Conservation (phyloP, 805 yeast genomes). For the Starmerella khaoyaiensis region DNA sequence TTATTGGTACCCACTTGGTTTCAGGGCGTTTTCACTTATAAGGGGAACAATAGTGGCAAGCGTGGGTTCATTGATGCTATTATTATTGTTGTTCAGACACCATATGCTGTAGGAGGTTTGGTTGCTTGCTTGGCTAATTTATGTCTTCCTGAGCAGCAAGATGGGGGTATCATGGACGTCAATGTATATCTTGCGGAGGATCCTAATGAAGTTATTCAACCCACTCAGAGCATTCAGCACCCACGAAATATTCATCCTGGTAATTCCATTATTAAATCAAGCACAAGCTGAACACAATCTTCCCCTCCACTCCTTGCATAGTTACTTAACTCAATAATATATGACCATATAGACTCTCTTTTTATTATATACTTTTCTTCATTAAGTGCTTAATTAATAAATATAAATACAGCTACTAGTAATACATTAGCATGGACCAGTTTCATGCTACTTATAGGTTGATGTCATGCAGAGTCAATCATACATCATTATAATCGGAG, state of each 20-base stretch:
- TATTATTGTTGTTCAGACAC: slow-evolving; percentile 55
- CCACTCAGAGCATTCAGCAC: no score
- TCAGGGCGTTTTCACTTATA: slow-evolving; percentile 47
- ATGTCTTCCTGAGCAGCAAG: slow-evolving; percentile 43
- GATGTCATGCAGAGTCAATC: neutral
- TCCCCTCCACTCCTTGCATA: no score
- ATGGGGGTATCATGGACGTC: slow-evolving; percentile 18
- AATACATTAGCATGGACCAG: neutral
- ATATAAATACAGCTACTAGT: neutral
- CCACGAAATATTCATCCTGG: no score
- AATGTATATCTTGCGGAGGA: slow-evolving; percentile 5
- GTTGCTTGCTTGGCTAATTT: slow-evolving; percentile 49
- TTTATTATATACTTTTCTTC: neutral
- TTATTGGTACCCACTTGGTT: slow-evolving; percentile 56
- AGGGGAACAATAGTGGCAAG: slow-evolving; percentile 44
- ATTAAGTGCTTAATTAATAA: neutral
- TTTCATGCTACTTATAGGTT: slow-evolving; percentile 3
- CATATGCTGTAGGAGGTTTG: slow-evolving; percentile 59
- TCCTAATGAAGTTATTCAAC: neutral
- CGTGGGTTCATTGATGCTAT: slow-evolving; percentile 57
- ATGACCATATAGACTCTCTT: no score
- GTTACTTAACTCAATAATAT: no score
- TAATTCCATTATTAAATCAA: no score
- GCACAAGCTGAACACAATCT: no score
- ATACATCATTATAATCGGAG: slow-evolving; percentile 4